These are phyloP conservation scores for Parachaetomium inaequale DNA, from an alignment of 495 filamentous ascomycete genomes.

Conservation along the genomic window DNA sequence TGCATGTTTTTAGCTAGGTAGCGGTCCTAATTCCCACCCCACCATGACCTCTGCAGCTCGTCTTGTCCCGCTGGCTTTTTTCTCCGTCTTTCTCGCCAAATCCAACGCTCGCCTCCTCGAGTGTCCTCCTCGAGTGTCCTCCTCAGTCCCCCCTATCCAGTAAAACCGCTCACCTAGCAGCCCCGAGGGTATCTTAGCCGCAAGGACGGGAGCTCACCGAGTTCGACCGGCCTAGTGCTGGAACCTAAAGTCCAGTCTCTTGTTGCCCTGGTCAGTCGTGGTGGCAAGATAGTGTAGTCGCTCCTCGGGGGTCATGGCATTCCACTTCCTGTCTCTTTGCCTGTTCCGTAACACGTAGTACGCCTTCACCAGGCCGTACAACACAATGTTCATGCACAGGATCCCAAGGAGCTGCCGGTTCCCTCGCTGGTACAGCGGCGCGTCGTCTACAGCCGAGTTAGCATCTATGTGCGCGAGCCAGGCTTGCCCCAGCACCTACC, in stretches of 20 bases:
- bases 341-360: constrained; percentile 63
- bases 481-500: constrained; percentile 34
- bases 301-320: constrained; percentile 62
- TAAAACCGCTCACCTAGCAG: too few species aligned
- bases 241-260: constrained; percentile 61
- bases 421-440: constrained; percentile 58
- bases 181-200: not conserved
- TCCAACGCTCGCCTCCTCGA: too few species aligned
- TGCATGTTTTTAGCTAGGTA: too few species aligned
- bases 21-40: too few species aligned
- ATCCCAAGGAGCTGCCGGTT: constrained; percentile 61
- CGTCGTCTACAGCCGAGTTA: constrained; percentile 50
- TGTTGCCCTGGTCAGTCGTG: constrained; percentile 69
- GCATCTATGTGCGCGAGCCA: constrained; percentile 30
- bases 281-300: constrained; percentile 60
- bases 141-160: too few species aligned
- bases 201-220: not conserved
- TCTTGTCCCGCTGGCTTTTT: too few species aligned
- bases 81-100: too few species aligned
- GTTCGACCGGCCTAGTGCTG: constrained; percentile 26
- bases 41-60: too few species aligned
- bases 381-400: constrained; percentile 49
- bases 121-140: too few species aligned
- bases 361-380: constrained; percentile 55
- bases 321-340: constrained; percentile 45